These are phyloP conservation scores for Blastomyces silverae DNA, from an alignment of 2,329 filamentous ascomycete genomes.

Conservation along the genomic window DNA sequence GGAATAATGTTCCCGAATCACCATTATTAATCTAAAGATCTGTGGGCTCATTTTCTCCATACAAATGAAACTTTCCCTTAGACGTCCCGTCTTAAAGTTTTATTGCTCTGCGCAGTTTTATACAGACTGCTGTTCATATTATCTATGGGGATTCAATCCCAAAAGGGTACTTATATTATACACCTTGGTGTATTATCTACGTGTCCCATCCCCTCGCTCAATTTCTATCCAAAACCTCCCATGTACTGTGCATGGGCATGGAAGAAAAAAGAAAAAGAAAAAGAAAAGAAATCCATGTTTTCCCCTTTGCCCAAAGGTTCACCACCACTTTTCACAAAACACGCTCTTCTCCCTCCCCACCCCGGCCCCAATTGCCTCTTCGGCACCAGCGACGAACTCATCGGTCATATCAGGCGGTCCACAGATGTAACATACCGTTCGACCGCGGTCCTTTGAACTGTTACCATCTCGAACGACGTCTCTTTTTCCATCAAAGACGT, in stretches of 20 bases:
- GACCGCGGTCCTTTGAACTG: constrained; percentile 22
- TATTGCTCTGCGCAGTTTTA: background rate
- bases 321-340: constrained; percentile 31
- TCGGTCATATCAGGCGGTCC: constrained; percentile 65
- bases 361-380: constrained; percentile 32
- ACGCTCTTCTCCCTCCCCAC: constrained; percentile 43
- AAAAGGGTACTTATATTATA: background rate
- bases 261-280: background rate
- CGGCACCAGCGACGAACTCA: constrained; percentile 47
- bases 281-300: background rate
- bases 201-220: background rate
- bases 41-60: background rate
- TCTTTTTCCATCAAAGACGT: constrained; percentile 29
- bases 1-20: background rate
- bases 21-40: background rate
- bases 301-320: constrained; percentile 8
- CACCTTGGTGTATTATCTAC: background rate
- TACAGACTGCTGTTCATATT: background rate
- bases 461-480: constrained; percentile 28
- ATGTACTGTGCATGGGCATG: no score
- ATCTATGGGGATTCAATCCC: background rate
- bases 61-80: background rate
- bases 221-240: background rate
- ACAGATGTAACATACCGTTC: constrained; percentile 58
- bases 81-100: background rate